Conservation (phyloP, 306 rosid species). For the Rubus parviflorus region DNA sequence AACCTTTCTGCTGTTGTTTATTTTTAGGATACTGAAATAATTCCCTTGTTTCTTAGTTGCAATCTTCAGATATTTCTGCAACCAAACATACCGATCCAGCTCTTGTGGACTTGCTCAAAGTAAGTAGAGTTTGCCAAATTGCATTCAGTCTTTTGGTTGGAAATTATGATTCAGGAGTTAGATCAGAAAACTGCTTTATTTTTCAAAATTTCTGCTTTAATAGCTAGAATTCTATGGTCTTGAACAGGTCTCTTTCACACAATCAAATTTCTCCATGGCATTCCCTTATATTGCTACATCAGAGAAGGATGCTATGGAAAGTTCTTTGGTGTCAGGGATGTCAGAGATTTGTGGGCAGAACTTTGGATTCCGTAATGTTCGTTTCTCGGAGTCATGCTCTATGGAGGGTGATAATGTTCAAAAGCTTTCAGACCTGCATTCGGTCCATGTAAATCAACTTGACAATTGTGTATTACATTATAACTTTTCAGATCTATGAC, state of each 20-base stretch:
- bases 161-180: slow-evolving; percentile 12
- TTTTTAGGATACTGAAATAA: slow-evolving; percentile 8
- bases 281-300: slow-evolving; percentile 84
- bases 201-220: slow-evolving; percentile 21
- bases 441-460: slow-evolving; percentile 63
- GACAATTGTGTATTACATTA: slow-evolving; percentile 20
- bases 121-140: slow-evolving; percentile 34
- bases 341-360: slow-evolving; percentile 70
- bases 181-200: neutral
- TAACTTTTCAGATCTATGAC: slow-evolving; percentile 30
- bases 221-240: slow-evolving; percentile 25
- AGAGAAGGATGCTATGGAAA: slow-evolving; percentile 61
- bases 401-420: slow-evolving; percentile 39
- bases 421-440: slow-evolving; percentile 45
- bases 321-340: slow-evolving; percentile 66
- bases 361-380: slow-evolving; percentile 51
- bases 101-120: slow-evolving; percentile 75
- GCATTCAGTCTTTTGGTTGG: slow-evolving; percentile 11
- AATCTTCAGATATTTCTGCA: slow-evolving; percentile 64
- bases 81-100: slow-evolving; percentile 51
- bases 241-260: slow-evolving; percentile 65
- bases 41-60: slow-evolving; percentile 59
- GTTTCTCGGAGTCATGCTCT: slow-evolving; percentile 67
- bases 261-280: slow-evolving; percentile 83
- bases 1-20: slow-evolving; percentile 3